phyloP scores from a whole-genome alignment of 129 eudicot genomes.

The Silybum marianum region DNA sequence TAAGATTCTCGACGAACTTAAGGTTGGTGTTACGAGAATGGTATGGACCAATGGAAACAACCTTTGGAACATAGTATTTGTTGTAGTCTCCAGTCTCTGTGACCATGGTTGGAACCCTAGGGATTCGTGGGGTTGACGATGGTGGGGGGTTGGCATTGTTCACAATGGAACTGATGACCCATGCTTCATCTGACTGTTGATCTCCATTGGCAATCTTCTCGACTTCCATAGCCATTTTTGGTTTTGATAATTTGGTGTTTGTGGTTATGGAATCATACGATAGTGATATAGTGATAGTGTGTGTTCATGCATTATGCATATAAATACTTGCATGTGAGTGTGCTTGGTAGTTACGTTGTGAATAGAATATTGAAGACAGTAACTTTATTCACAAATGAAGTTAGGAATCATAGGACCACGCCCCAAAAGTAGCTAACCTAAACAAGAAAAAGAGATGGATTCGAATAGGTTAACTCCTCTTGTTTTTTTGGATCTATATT shows the following conservation, averaged over 20 bases:
- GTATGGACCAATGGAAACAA: constrained; percentile 48
- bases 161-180: not conserved
- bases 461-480: too few species aligned
- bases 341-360: not conserved
- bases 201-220: not conserved
- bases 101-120: constrained; percentile 22
- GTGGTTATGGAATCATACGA: not conserved
- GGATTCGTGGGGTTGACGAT: constrained; percentile 2
- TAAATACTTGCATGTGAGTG: not conserved
- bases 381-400: constrained; percentile 2
- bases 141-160: not conserved
- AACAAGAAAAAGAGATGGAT: too few species aligned
- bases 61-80: constrained; percentile 37
- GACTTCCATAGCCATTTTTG: too few species aligned
- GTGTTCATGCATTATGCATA: not conserved
- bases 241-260: not conserved
- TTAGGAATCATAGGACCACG: not conserved
- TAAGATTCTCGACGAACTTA: constrained; percentile 18
- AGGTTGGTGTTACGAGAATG: constrained; percentile 26
- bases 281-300: not conserved
- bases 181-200: not conserved
- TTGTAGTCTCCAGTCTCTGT: constrained; percentile 4
- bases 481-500: too few species aligned
- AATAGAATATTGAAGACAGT: not conserved
- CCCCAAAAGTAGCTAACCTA: too few species aligned